These are phyloP conservation scores for Globisporangium mamillatum DNA, from an alignment of 352 stramenopile genomes.

Conservation along the genomic window DNA sequence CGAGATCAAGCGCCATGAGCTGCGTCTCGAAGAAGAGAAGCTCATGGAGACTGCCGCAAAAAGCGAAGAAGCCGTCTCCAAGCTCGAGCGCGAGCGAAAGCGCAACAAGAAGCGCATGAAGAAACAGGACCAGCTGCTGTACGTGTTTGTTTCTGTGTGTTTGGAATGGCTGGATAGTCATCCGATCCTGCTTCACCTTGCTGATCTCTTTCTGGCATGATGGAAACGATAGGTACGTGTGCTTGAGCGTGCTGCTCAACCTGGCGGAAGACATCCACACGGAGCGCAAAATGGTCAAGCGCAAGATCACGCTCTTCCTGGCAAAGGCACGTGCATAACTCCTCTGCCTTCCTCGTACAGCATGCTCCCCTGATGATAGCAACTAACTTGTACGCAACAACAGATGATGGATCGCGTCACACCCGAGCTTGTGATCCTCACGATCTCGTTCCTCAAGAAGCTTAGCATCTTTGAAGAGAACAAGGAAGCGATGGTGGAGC, in stretches of 20 bases:
- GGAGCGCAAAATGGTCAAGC: conserved; percentile 96
- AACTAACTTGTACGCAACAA: not conserved
- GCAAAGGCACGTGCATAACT: conserved; percentile 42
- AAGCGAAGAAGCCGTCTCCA: conserved; percentile 39
- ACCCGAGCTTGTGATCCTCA: conserved; percentile 87
- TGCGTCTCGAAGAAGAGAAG: conserved; percentile 72
- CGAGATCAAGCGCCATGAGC: conserved; percentile 89
- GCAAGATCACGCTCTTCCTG: conserved; percentile 82
- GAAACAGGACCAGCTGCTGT: conserved; percentile 94
- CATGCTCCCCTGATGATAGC: too few species aligned
- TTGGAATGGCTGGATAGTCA: not conserved
- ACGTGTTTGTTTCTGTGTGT: conserved; percentile 13
- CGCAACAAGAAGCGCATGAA: conserved; percentile 87
- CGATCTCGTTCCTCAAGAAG: conserved; percentile 92
- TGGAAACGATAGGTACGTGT: conserved; percentile 57
- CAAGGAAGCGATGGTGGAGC: conserved; percentile 90
- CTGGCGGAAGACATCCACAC: conserved; percentile 92
- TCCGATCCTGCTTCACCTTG: too few species aligned
- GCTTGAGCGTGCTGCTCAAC: conserved; percentile 93
- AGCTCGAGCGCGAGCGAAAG: conserved; percentile 79
- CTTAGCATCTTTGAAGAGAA: conserved; percentile 95
- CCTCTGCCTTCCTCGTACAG: not conserved
- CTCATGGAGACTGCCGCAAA: conserved; percentile 31
- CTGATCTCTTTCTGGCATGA: not conserved
- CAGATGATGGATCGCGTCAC: conserved; percentile 87